phyloP scores from a whole-genome alignment of 768 basidiomycete species.

The Suillus hirtellus region DNA sequence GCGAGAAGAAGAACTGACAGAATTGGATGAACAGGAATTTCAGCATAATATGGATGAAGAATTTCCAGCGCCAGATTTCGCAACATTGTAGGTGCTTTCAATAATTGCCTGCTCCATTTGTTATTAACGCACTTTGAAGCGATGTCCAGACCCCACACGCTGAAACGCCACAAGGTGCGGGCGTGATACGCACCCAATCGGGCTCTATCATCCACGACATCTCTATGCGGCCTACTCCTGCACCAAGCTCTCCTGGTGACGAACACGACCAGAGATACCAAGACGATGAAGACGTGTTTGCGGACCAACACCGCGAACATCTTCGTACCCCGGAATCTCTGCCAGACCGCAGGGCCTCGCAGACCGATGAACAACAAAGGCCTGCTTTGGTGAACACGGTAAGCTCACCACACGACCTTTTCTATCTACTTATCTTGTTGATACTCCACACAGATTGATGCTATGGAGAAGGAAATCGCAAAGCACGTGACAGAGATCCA shows the following conservation, averaged over 20 bases:
- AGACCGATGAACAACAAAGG: not conserved
- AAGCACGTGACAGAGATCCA: not conserved
- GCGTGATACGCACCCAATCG: conserved; percentile 42
- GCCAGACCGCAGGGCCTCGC: not conserved
- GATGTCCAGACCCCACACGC: not conserved
- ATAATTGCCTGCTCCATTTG: not conserved
- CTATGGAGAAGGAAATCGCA: too few relatives aligned
- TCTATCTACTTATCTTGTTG: not conserved
- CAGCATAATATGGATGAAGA: not conserved
- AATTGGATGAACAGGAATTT: conserved; percentile 13
- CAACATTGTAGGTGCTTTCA: conserved; percentile 4
- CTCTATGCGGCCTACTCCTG: conserved; percentile 53
- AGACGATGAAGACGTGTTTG: conserved; percentile 14
- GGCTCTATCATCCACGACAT: conserved; percentile 47
- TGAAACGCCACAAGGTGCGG: conserved; percentile 4
- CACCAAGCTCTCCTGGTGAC: conserved; percentile 38
- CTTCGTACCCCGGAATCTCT: conserved; percentile 10
- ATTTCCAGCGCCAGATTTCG: conserved; percentile 9
- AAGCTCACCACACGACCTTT: not conserved
- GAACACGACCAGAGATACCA: conserved; percentile 11
- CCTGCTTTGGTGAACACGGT: not conserved
- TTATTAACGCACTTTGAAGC: not conserved
- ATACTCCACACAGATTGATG: not conserved
- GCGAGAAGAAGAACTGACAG: conserved; percentile 16
- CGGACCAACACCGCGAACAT: not conserved